Conservation (phyloP, 352 stramenopile genomes). For the Pythium dissimile region DNA sequence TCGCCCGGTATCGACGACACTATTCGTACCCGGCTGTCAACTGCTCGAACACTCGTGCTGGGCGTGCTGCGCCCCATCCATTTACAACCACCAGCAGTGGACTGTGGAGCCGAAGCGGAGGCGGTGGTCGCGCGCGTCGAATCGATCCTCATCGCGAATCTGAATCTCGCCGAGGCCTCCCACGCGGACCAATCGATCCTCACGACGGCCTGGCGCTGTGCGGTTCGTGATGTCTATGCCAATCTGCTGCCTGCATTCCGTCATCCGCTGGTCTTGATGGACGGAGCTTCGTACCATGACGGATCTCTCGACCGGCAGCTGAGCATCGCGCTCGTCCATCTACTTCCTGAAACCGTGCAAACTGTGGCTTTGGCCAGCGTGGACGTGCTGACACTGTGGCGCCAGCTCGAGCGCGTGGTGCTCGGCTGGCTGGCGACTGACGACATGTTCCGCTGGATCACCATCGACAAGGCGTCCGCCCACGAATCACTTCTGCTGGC, state of each 20-base stretch:
- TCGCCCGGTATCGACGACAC: not conserved
- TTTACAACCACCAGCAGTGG: too few relatives aligned
- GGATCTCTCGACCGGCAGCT: conserved; percentile 42
- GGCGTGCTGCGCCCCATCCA: not conserved
- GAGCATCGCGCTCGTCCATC: conserved; percentile 39
- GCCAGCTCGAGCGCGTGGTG: conserved; percentile 31
- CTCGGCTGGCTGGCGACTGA: conserved; percentile 50
- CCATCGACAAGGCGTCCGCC: conserved; percentile 35
- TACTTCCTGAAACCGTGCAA: conserved; percentile 33
- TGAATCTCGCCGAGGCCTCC: not conserved
- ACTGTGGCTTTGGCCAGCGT: not conserved
- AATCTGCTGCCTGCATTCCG: not conserved
- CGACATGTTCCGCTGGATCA: conserved; percentile 78
- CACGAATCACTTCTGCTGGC: conserved; percentile 30
- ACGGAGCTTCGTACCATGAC: not conserved
- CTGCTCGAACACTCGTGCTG: not conserved
- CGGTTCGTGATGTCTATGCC: conserved; percentile 2
- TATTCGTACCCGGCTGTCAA: not conserved
- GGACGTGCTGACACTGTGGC: conserved; percentile 23
- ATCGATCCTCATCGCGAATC: not conserved
- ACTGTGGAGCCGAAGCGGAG: not conserved
- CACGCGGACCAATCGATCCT: not conserved
- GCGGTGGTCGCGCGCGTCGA: conserved; percentile 9
- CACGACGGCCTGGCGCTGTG: not conserved
- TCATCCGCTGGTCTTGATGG: not conserved